Conservation (phyloP, 345 rosid species). For the Melastoma malabathricum region DNA sequence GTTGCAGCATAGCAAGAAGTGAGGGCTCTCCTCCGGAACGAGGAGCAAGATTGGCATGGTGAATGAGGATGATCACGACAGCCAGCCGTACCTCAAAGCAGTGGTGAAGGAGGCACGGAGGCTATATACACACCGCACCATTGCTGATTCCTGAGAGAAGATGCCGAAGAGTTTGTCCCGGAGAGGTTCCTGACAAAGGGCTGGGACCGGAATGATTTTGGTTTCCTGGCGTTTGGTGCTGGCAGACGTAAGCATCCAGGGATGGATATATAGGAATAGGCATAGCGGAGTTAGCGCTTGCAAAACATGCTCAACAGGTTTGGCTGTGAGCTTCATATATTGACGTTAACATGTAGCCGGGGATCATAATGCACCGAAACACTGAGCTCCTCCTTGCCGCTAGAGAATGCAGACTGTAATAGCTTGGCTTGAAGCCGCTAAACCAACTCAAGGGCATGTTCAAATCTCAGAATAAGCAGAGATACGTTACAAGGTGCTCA, state of each 20-base stretch:
- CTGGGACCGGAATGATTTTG: slow-evolving; percentile 12
- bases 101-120: slow-evolving; percentile 30
- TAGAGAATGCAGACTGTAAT: background rate
- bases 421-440: background rate
- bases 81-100: slow-evolving; percentile 25
- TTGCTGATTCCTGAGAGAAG: slow-evolving; percentile 22
- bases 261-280: slow-evolving; percentile 5
- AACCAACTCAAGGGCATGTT: too few relatives aligned
- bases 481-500: too few relatives aligned
- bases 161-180: slow-evolving; percentile 7
- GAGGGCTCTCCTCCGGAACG: slow-evolving; percentile 14
- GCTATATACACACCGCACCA: slow-evolving; percentile 17
- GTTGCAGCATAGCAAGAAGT: slow-evolving; percentile 25
- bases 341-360: slow-evolving; percentile 7
- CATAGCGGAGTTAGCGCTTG: slow-evolving; percentile 10
- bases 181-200: slow-evolving; percentile 17
- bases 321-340: slow-evolving; percentile 13
- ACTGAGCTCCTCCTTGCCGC: slow-evolving; percentile 9
- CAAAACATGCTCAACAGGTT: slow-evolving; percentile 14
- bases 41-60: slow-evolving; percentile 5
- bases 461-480: too few relatives aligned
- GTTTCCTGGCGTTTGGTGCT: slow-evolving; percentile 16
- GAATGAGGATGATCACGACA: slow-evolving; percentile 17
- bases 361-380: slow-evolving; percentile 10
- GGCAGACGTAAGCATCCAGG: slow-evolving; percentile 27